Percentiles rank a stretch among this genome's conserved stretches.
These are phyloP conservation scores for Magnolia officinalis DNA, from an alignment of 164 flowering plant species.

Conservation along the genomic window DNA sequence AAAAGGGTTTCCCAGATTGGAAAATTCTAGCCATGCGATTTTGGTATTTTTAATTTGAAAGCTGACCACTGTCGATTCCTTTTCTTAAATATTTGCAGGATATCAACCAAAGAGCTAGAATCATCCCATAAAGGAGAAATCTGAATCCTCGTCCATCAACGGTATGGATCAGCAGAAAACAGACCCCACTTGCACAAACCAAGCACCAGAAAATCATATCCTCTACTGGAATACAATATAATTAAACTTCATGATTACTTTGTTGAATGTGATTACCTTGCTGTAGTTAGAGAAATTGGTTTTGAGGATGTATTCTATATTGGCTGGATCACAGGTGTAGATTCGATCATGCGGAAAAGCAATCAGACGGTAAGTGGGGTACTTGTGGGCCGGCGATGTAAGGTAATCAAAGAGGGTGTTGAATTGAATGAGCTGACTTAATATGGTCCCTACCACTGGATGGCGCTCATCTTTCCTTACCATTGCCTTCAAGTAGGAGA, in stretches of 20 bases:
- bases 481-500: neutral
- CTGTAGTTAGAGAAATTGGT: conserved; percentile 43
- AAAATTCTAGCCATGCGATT: no score
- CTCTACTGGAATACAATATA: neutral
- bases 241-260: neutral
- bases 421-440: conserved; percentile 32
- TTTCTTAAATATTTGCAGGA: no score
- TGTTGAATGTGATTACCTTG: conserved; percentile 6
- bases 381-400: conserved; percentile 31
- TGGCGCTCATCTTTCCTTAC: conserved; percentile 3
- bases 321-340: conserved; percentile 52
- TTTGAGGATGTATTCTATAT: conserved; percentile 59
- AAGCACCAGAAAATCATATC: neutral
- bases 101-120: no score
- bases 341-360: conserved; percentile 34
- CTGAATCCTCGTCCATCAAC: no score
- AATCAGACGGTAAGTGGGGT: conserved; percentile 50
- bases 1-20: no score
- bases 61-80: no score
- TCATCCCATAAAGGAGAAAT: no score
- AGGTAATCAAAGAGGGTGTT: conserved; percentile 46
- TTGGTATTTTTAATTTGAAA: no score
- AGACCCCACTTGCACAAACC: neutral
- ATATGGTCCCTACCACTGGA: conserved; percentile 32
- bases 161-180: neutral